phyloP scores from a whole-genome alignment of 768 basidiomycete genomes.

The Boletus huronensis region DNA sequence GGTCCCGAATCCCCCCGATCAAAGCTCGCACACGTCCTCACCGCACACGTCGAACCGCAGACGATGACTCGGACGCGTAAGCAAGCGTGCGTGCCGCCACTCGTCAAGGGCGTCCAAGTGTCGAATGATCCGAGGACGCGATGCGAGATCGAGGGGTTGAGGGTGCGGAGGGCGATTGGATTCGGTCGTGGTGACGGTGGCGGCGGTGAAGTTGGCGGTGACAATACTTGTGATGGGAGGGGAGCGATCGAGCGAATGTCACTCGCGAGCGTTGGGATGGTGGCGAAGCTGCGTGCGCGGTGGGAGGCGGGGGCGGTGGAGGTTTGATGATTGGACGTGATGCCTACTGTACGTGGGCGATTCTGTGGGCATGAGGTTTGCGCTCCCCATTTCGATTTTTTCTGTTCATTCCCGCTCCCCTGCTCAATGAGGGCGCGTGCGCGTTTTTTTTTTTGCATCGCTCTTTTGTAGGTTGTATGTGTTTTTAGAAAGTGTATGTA shows the following conservation, averaged over 20 bases:
- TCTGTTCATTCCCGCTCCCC: neutral
- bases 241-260: neutral
- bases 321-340: neutral
- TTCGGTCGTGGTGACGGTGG: neutral
- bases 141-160: conserved; percentile 9
- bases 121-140: conserved; percentile 5
- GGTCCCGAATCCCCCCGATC: conserved; percentile 17
- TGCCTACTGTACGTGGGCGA: neutral
- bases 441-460: neutral
- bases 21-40: conserved; percentile 21
- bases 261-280: conserved; percentile 12
- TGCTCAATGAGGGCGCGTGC: neutral
- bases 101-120: neutral
- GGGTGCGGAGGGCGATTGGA: neutral
- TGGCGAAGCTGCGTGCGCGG: conserved; percentile 19
- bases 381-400: neutral
- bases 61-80: neutral
- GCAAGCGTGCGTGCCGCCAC: neutral
- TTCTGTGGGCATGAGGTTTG: neutral
- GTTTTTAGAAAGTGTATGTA: too few species aligned
- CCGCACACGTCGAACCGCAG: neutral
- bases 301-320: conserved; percentile 14
- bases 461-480: neutral
- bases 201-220: neutral
- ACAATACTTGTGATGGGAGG: neutral